Percentiles rank a stretch among this genome's conserved stretches.
phyloP scores from a whole-genome alignment of 345 rosid genomes.

The Camelina laxa region DNA sequence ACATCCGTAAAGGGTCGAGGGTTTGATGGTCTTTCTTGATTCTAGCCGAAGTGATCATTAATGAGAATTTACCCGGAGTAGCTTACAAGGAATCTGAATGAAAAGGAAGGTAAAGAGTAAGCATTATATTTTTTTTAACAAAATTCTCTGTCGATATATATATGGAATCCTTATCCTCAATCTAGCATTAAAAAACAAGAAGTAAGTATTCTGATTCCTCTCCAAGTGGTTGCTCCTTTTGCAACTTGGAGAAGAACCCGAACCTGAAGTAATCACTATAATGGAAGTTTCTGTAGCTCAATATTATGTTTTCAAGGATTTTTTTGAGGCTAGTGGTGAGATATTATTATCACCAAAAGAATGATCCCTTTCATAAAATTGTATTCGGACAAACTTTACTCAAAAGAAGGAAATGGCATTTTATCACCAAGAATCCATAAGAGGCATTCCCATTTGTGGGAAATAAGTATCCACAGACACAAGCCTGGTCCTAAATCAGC shows the following conservation, averaged over 20 bases:
- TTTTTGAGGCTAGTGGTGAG: conserved; percentile 34
- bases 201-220: conserved; percentile 49
- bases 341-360: conserved; percentile 37
- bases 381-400: conserved; percentile 40
- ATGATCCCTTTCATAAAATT: conserved; percentile 30
- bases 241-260: conserved; percentile 52
- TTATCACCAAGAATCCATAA: conserved; percentile 37
- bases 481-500: conserved; percentile 32
- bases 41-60: conserved; percentile 64
- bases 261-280: conserved; percentile 37
- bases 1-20: conserved; percentile 30
- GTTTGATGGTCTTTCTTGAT: conserved; percentile 48
- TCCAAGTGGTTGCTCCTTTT: conserved; percentile 50
- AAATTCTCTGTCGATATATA: conserved; percentile 33
- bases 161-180: conserved; percentile 52
- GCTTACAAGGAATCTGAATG: conserved; percentile 47
- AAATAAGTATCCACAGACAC: conserved; percentile 26
- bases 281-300: conserved; percentile 40
- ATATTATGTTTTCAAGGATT: conserved; percentile 21
- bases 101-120: conserved; percentile 33
- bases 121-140: conserved; percentile 37
- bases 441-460: conserved; percentile 31
- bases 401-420: conserved; percentile 38
- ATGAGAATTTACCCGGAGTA: conserved; percentile 51
- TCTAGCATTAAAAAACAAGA: conserved; percentile 32